Evolutionary conservation across 352 stramenopile genomes (phyloP).

Genomic region (Thraustochytrium striatum): DNA sequence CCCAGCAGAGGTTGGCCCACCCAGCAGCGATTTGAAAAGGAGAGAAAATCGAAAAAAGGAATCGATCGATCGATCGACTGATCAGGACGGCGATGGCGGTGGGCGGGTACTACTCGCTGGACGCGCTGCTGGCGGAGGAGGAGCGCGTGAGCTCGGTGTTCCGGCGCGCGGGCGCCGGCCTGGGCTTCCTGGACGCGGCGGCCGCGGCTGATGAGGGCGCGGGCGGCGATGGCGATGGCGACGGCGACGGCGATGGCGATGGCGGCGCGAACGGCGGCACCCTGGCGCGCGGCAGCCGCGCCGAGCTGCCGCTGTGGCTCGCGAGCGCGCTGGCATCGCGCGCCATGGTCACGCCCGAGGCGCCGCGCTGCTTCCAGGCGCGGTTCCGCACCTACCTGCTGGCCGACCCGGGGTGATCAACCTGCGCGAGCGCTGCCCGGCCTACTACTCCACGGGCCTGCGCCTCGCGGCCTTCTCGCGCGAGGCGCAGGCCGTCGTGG

Average conservation of each 20-base stretch:
- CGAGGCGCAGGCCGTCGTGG: slow-evolving; percentile 49
- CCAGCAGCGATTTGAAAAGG: too few relatives aligned
- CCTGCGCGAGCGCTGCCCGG: slow-evolving; percentile 53
- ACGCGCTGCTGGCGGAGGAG: slow-evolving; percentile 55
- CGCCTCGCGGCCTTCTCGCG: slow-evolving; percentile 48
- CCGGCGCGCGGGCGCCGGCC: slow-evolving; percentile 44
- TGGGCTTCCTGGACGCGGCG: slow-evolving; percentile 54
- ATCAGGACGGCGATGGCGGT: slow-evolving; percentile 24
- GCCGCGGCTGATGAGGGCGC: slow-evolving; percentile 48
- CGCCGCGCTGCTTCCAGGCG: slow-evolving; percentile 52
- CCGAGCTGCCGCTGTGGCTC: slow-evolving; percentile 57
- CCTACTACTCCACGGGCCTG: slow-evolving; percentile 54
- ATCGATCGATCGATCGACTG: too few relatives aligned
- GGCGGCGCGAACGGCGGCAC: slow-evolving; percentile 11
- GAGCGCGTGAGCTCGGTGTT: slow-evolving; percentile 54
- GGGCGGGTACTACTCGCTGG: slow-evolving; percentile 53
- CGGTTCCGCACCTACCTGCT: slow-evolving; percentile 53
- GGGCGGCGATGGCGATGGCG: too few relatives aligned
- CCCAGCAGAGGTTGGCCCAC: too few relatives aligned
- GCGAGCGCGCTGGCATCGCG: slow-evolving; percentile 50
- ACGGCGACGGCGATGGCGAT: too few relatives aligned
- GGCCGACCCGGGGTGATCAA: slow-evolving; percentile 51
- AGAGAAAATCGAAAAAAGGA: too few relatives aligned
- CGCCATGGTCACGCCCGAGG: slow-evolving; percentile 52
- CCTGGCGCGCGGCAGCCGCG: slow-evolving; percentile 33